Conservation (phyloP, 176 grass and related monocot species). For the Avena sativa region DNA sequence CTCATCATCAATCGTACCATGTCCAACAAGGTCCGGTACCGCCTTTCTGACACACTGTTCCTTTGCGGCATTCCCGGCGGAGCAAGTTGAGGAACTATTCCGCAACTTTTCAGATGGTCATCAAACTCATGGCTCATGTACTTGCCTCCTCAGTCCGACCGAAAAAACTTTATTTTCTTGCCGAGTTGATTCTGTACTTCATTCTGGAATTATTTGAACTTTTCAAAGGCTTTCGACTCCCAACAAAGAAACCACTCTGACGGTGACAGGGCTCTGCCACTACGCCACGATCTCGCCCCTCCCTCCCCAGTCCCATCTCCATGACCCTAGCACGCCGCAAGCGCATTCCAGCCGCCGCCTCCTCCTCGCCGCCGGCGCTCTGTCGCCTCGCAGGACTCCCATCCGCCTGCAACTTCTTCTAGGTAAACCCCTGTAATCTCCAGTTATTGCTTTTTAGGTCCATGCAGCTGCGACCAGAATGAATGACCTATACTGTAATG, state of each 20-base stretch:
- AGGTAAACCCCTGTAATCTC: neutral
- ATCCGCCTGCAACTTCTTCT: neutral
- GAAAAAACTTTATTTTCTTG: too few relatives aligned
- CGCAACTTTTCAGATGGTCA: too few relatives aligned
- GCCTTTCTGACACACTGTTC: too few relatives aligned
- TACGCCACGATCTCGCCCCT: constrained; percentile 2
- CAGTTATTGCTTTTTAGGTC: neutral
- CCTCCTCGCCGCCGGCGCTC: neutral
- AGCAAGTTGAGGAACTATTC: too few relatives aligned
- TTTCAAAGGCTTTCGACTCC: neutral
- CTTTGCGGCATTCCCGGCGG: too few relatives aligned
- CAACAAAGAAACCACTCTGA: neutral
- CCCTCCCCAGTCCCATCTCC: neutral
- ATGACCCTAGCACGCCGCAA: neutral
- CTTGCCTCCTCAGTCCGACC: too few relatives aligned
- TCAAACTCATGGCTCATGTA: too few relatives aligned
- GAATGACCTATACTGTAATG: constrained; percentile 14
- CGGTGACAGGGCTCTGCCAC: neutral
- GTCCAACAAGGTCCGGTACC: too few relatives aligned
- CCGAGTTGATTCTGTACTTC: too few relatives aligned
- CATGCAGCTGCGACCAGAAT: constrained; percentile 30
- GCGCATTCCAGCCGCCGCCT: neutral
- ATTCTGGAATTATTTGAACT: too few relatives aligned
- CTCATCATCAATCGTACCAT: too few relatives aligned
- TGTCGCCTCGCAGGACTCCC: neutral